These are phyloP conservation scores for Aspergillus avenaceus DNA, from an alignment of 495 filamentous ascomycete genomes.

Conservation along the genomic window DNA sequence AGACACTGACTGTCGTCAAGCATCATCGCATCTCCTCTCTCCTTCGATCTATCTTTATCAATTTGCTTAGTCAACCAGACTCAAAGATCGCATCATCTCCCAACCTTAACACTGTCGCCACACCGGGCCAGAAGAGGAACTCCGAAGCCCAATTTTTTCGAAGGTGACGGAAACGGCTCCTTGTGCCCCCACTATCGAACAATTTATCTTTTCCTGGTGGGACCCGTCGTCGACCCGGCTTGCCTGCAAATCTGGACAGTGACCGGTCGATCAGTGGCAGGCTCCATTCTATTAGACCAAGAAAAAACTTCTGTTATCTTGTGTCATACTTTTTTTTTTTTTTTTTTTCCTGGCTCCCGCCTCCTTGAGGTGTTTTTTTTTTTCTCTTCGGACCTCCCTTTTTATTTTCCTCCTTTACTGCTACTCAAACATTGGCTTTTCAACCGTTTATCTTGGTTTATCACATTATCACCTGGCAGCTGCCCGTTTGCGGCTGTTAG, in stretches of 20 bases:
- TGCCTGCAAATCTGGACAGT: conserved; percentile 15
- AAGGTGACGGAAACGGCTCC: conserved; percentile 23
- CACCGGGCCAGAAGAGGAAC: conserved; percentile 5
- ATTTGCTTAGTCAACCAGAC: conserved; percentile 15
- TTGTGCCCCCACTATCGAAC: conserved; percentile 9
- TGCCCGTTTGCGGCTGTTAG: conserved; percentile 19
- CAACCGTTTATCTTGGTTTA: background rate
- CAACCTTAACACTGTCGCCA: conserved; percentile 7
- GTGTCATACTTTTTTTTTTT: conserved; percentile 14
- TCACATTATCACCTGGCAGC: conserved; percentile 9
- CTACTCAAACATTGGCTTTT: background rate
- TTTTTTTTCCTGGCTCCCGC: background rate
- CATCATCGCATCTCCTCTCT: background rate
- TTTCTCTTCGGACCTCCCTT: conserved; percentile 6
- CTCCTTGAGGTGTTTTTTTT: conserved; percentile 1
- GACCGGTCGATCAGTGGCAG: conserved; percentile 15
- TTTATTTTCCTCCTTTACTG: conserved; percentile 3
- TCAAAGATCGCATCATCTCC: conserved; percentile 18
- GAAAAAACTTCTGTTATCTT: conserved; percentile 10
- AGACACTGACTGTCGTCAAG: background rate
- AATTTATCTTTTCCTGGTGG: conserved; percentile 8
- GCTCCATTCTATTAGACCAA: conserved; percentile 5
- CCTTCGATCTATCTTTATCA: conserved; percentile 4
- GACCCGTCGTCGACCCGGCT: conserved; percentile 14
- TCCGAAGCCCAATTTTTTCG: conserved; percentile 7